Evolutionary conservation across 139 green algal species (phyloP).

Genomic region (Chlamydomonas sp.): DNA sequence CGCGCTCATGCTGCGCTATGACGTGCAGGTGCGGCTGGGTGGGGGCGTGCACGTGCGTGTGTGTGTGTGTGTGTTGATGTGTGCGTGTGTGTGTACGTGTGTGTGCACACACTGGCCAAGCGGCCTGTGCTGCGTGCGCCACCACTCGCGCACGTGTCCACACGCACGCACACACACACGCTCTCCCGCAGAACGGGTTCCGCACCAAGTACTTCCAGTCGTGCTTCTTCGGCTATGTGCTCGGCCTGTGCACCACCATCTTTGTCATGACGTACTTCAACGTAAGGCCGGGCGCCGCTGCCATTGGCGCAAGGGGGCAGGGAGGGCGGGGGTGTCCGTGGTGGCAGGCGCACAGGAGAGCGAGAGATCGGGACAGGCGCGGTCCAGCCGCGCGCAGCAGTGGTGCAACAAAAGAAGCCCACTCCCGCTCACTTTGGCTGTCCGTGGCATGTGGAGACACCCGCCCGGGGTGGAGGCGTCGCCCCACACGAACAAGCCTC

Average conservation of each 20-base stretch:
- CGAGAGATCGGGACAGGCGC: no score
- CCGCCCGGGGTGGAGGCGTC: neutral
- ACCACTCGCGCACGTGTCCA: neutral
- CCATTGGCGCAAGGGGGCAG: no score
- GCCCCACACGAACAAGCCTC: neutral
- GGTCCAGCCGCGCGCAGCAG: neutral
- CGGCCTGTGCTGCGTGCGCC: neutral
- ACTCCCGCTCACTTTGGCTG: constrained; percentile 1
- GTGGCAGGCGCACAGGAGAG: no score
- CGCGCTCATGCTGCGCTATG: constrained; percentile 88
- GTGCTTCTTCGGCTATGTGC: constrained; percentile 76
- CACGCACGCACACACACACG: neutral
- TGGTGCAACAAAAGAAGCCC: neutral
- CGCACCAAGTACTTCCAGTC: constrained; percentile 45
- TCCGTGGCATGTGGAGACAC: neutral
- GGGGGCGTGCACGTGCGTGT: neutral
- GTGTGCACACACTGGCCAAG: constrained; percentile 3
- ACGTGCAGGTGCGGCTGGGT: constrained; percentile 30
- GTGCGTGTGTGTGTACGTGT: constrained; percentile 14
- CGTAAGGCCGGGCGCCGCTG: constrained; percentile 19
- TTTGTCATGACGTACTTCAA: constrained; percentile 97
- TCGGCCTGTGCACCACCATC: constrained; percentile 78
- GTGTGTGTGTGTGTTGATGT: no score
- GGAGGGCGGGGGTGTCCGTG: no score
- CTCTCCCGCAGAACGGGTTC: constrained; percentile 6